Evolutionary conservation across 805 yeast genomes (phyloP), one percentile per base, ranked within the genome.

Genomic region (Wickerhamiella vanderwaltii): DNA sequence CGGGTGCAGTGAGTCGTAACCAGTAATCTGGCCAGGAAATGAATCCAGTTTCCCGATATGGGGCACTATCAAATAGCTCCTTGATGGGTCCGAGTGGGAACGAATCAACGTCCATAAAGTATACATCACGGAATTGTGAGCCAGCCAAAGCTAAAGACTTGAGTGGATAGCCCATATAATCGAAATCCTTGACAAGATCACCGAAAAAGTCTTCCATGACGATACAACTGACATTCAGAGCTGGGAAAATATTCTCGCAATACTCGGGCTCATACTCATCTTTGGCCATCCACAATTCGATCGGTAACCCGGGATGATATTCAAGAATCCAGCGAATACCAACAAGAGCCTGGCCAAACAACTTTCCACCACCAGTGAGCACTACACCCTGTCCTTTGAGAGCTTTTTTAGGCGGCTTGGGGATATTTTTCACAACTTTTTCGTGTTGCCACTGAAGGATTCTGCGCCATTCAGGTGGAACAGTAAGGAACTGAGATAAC

Each of bases 11-110:
- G 5, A 87, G 75, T 49, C 94, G 69, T 58, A 78, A 72, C 94
- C 94, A 84, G 58, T 77, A 84, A 59, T 84, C 95, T 1, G 94
- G 93, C 88, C 93, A 84, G 19, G 75, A 57, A 19, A 77, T 60
- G 56, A 73, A 60, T 44, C 77, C 73, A 45, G 65, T 61, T 9
- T 66, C 56, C 13, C 53, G 47, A 59, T 71, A 83, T 1, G 83
- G 76, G 34, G 75, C 73, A 9, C 69, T 59, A 3, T 61, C 62
- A 55, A 84, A 79, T 17, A 82, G 55, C 15, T 58, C 56, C 49
- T 76, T 81, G 2, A 88, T 79, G 9, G 76, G 68, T 51, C 67
- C 68, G 2, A 79, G 71, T 0, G 93, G 86, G 46, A 77, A 68
- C 48, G 79, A 76, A 58, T 83, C 94, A 29, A 87, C 74, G 55